Evolutionary conservation across 73 alveolate genomes (phyloP).

Genomic region (Strombidium stylifer): DNA sequence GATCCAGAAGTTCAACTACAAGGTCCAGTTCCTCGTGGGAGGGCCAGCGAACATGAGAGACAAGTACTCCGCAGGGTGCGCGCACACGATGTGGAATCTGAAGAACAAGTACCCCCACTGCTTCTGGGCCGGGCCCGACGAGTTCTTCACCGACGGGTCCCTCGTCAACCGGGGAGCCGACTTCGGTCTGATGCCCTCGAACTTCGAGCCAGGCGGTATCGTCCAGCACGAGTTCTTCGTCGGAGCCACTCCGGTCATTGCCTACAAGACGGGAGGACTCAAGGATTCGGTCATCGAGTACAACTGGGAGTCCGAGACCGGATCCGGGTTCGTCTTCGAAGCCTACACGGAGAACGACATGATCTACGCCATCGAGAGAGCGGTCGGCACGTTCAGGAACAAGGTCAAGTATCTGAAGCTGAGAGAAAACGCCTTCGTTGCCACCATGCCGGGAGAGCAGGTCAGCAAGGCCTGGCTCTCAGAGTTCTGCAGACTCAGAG

Average conservation of each 20-base stretch:
- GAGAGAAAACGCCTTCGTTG: constrained; percentile 89
- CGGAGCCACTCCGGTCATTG: constrained; percentile 98
- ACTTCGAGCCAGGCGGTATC: constrained; percentile 99
- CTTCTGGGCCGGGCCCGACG: constrained; percentile 98
- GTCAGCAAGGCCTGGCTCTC: constrained; percentile 93
- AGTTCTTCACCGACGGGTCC: constrained; percentile 96
- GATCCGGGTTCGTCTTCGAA: constrained; percentile 95
- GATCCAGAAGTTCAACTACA: constrained; percentile 68
- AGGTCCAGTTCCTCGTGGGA: constrained; percentile 91
- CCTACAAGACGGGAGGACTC: constrained; percentile 98
- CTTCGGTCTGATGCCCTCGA: constrained; percentile 97
- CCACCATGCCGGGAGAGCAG: constrained; percentile 91
- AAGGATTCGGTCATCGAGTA: constrained; percentile 91
- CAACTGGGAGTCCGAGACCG: constrained; percentile 79
- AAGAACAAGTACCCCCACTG: constrained; percentile 85
- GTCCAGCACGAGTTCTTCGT: constrained; percentile 99
- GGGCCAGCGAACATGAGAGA: constrained; percentile 94
- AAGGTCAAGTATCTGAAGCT: constrained; percentile 71
- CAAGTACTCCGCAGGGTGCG: constrained; percentile 89
- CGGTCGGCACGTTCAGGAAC: constrained; percentile 77
- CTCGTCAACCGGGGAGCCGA: constrained; percentile 94
- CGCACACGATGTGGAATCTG: constrained; percentile 77
- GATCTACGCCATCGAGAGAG: constrained; percentile 86
- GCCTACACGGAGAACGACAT: constrained; percentile 80
- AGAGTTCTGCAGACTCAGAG: constrained; percentile 91